phyloP scores from a whole-genome alignment of 2,329 filamentous ascomycete species.

The Penicillium sclerotiorum region DNA sequence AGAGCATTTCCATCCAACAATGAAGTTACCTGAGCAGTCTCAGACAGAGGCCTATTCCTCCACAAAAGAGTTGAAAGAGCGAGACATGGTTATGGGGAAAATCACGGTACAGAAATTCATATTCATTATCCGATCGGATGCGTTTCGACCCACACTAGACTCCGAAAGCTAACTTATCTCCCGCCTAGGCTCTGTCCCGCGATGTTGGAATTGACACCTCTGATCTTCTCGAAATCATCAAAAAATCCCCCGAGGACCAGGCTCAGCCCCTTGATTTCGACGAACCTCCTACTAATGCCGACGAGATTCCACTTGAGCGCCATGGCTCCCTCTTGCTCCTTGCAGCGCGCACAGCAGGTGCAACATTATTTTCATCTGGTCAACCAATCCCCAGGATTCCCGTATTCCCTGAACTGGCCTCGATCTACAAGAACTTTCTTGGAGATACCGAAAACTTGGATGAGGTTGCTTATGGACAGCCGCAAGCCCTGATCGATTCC shows the following conservation, averaged over 20 bases:
- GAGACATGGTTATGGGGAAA: constrained; percentile 60
- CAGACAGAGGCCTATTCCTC: constrained; percentile 55
- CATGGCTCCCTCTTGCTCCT: constrained; percentile 59
- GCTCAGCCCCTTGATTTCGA: constrained; percentile 54
- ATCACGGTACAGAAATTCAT: constrained; percentile 47
- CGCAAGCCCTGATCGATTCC: constrained; percentile 58
- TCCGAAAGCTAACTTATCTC: background rate
- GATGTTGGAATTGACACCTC: constrained; percentile 55
- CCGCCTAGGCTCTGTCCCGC: constrained; percentile 51
- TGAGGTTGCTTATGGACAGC: constrained; percentile 46
- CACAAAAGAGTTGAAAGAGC: constrained; percentile 53
- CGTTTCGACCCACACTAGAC: too few relatives aligned
- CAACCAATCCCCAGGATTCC: constrained; percentile 41
- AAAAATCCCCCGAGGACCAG: constrained; percentile 42
- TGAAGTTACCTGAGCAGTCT: constrained; percentile 54
- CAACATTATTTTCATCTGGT: constrained; percentile 51
- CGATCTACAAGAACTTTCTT: constrained; percentile 56
- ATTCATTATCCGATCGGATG: too few relatives aligned
- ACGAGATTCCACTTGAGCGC: constrained; percentile 59
- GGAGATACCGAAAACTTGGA: constrained; percentile 44
- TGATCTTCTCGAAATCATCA: constrained; percentile 51
- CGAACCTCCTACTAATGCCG: constrained; percentile 54
- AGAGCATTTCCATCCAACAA: constrained; percentile 58
- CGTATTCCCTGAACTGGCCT: constrained; percentile 58
- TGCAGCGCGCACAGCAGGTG: constrained; percentile 54